Percentiles rank a stretch among this genome's conserved stretches.
Evolutionary conservation across 73 alveolate species (phyloP).

Genomic region (Paramecium primaurelia): DNA sequence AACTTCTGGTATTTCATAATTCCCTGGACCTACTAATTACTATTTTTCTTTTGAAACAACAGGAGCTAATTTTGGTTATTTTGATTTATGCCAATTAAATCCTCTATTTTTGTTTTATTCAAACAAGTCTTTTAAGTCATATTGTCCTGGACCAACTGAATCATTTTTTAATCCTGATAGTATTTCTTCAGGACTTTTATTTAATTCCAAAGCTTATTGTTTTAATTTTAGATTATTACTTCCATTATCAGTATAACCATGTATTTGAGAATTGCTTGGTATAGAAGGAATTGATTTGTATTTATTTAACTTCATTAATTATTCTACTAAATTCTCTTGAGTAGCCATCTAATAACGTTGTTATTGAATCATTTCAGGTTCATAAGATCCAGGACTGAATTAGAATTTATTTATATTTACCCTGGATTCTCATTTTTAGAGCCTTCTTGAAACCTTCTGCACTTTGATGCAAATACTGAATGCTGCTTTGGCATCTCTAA

Average conservation of each 20-base stretch:
- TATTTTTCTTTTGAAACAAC: background rate
- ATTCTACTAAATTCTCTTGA: background rate
- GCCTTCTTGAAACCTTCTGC: background rate
- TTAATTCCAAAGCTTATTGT: background rate
- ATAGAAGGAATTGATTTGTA: constrained; percentile 40
- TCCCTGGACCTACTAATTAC: constrained; percentile 57
- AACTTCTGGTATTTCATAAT: background rate
- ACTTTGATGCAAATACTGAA: background rate
- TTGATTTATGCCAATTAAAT: constrained; percentile 42
- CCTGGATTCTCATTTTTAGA: background rate
- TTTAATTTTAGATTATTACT: background rate
- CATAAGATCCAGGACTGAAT: constrained; percentile 42
- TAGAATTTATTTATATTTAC: background rate
- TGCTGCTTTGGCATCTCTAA: constrained; percentile 21
- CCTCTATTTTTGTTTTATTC: constrained; percentile 35
- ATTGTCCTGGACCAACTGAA: constrained; percentile 41
- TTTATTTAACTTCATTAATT: background rate
- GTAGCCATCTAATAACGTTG: background rate
- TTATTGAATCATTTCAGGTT: background rate
- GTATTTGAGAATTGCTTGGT: background rate
- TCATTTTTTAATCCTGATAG: background rate
- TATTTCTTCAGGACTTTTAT: background rate
- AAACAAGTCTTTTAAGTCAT: background rate
- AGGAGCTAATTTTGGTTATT: constrained; percentile 28
- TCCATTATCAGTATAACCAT: constrained; percentile 49